A percentile compares a stretch with the other conserved stretches of the same genome.
Conservation (phyloP, 139 green algal genomes). For the Chlorella sp. region DNA sequence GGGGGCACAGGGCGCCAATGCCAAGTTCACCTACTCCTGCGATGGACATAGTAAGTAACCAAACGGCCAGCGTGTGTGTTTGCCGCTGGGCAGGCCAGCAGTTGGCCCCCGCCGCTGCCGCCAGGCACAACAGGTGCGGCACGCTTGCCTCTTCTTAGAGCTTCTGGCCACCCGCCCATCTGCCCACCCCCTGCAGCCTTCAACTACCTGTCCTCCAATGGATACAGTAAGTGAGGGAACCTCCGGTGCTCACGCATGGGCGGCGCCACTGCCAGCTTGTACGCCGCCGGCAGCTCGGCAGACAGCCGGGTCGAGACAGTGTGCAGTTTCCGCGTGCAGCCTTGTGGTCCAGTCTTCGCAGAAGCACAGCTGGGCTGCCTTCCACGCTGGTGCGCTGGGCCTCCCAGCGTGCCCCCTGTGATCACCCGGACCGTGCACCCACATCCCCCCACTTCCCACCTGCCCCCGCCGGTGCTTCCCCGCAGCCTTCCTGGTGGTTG, state of each 20-base stretch:
- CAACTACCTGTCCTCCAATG: constrained; percentile 56
- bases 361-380: background rate
- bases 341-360: background rate
- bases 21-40: constrained; percentile 71
- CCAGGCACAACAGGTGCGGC: background rate
- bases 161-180: no score
- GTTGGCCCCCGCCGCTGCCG: background rate
- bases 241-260: background rate
- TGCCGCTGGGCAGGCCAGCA: background rate
- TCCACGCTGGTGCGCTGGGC: background rate
- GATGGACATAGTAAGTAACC: constrained; percentile 52
- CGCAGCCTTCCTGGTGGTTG: constrained; percentile 90
- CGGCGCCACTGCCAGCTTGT: no score
- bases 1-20: constrained; percentile 57
- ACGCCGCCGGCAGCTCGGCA: no score
- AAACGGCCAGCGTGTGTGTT: background rate
- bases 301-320: background rate
- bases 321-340: background rate
- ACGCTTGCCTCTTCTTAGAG: background rate
- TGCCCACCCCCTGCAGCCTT: constrained; percentile 37
- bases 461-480: background rate
- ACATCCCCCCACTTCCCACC: background rate
- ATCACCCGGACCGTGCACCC: no score
- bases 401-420: background rate
- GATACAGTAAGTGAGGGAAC: constrained; percentile 41